These are phyloP conservation scores for Termitomyces eurrhizus DNA, from an alignment of 768 basidiomycete genomes.

Conservation along the genomic window DNA sequence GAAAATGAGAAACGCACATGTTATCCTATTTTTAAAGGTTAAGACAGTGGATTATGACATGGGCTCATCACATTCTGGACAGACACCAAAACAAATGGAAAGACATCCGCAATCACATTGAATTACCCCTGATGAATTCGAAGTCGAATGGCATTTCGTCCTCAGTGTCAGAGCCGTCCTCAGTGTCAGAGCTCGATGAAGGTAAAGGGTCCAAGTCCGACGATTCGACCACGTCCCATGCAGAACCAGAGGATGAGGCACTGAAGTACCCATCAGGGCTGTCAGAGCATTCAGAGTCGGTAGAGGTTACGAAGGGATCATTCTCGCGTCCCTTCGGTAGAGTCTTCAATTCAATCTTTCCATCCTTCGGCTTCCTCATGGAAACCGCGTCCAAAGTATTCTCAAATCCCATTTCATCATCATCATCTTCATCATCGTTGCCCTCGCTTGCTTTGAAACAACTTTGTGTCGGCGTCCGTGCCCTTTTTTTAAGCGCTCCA, in stretches of 20 bases:
- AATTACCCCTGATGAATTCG: not conserved
- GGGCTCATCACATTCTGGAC: not conserved
- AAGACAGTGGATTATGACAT: not conserved
- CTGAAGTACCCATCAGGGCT: conserved; percentile 4
- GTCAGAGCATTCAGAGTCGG: conserved; percentile 3
- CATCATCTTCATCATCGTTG: not conserved
- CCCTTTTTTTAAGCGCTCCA: not conserved
- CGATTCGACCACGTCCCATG: conserved; percentile 9
- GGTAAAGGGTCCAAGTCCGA: conserved; percentile 4
- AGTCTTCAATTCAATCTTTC: not conserved
- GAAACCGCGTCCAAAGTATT: not conserved
- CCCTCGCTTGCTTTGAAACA: not conserved
- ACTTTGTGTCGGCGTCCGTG: conserved; percentile 10
- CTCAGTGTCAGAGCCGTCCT: not conserved
- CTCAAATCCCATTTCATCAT: not conserved
- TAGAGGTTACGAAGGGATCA: not conserved
- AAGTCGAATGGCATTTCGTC: not conserved
- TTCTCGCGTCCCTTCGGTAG: not conserved
- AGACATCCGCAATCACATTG: no score
- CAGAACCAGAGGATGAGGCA: conserved; percentile 2
- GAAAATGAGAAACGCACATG: not conserved
- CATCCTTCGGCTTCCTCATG: not conserved
- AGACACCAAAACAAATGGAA: not conserved
- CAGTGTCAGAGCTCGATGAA: not conserved
- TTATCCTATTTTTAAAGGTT: not conserved